Base-by-base conservation (phyloP, 2,329 filamentous ascomycete genomes). In the Fusarium torreyae region DNA sequence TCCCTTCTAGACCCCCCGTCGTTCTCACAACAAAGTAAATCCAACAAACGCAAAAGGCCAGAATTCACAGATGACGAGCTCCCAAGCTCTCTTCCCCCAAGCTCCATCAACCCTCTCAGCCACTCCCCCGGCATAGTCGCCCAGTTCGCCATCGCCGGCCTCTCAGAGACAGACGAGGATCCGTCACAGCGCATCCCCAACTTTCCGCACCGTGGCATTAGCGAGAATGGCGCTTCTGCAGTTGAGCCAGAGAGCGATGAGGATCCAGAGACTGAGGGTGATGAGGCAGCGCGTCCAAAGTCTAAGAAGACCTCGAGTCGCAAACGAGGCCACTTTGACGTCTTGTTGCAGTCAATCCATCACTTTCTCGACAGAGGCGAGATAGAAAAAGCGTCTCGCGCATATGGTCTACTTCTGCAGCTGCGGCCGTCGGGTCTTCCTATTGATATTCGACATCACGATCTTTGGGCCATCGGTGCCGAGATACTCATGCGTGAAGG, bases 401-500 rank as follows among this genome's bases (percentile, higher is more conserved):
- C 92, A 1, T 95, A 93, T 85, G 91, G 89, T 2, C 81, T 97
- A 69, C 84, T 97, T 33, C 77, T 94, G 46, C 87, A 91, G 49
- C 85, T 88, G 46, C 74, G 76, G 11, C 76, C 77, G 3, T 50
- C 65, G 15, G 73, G 76, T 28, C 56, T 79, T 48, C 81, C 81
- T 8, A 83, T 94, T 20, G 93, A 97, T 76, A 78, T 95, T 48
- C 87, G 94, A 39, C 83, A 83, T 20, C 86, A 90, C 73, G 87
- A 88, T 36, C 86, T 92, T 69, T 98, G 94, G 95, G 91, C 91
- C 15, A 86, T 97, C 44, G 94, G 93, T 1, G 93, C 93, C 3
- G 94, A 97, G 80, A 88, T 98, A 20, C 81, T 97, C 57, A 89
- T 97, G 81, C 87, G 91, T 17, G 81, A 85, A 28, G 85, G 84